These are phyloP conservation scores for Tricholoma sp. DNA, from an alignment of 768 basidiomycete genomes.

Conservation along the genomic window DNA sequence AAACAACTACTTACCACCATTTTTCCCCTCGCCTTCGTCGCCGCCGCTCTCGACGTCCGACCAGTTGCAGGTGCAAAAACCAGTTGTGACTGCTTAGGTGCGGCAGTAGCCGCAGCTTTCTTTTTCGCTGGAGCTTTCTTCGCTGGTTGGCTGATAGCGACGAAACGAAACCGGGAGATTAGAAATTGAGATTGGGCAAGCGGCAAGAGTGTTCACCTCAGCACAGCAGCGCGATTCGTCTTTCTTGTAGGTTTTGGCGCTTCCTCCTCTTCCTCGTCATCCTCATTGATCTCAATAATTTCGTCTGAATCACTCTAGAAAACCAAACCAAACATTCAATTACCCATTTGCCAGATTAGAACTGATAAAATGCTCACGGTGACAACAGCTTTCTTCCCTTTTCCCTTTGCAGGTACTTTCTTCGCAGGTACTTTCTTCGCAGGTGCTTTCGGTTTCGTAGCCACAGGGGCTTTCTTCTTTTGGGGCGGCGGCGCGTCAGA, in stretches of 20 bases:
- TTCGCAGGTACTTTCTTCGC: constrained; percentile 29
- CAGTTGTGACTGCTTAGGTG: constrained; percentile 50
- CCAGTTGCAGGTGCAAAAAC: constrained; percentile 59
- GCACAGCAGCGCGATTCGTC: constrained; percentile 58
- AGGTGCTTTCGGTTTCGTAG: constrained; percentile 29
- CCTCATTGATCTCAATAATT: constrained; percentile 51
- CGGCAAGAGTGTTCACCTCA: constrained; percentile 42
- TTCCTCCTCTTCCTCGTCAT: constrained; percentile 51
- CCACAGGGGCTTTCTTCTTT: constrained; percentile 39
- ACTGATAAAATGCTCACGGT: constrained; percentile 18
- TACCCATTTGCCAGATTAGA: background rate
- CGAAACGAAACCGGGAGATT: background rate
- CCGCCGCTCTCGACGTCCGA: constrained; percentile 59
- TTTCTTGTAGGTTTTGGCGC: constrained; percentile 45
- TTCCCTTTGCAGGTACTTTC: constrained; percentile 43
- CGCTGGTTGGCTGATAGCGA: constrained; percentile 27
- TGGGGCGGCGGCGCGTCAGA: constrained; percentile 41
- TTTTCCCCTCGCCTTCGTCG: constrained; percentile 59
- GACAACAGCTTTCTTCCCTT: constrained; percentile 48
- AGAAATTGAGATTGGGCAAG: background rate
- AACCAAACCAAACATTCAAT: background rate
- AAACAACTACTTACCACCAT: constrained; percentile 39
- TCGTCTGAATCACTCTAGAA: constrained; percentile 42
- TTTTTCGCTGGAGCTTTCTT: constrained; percentile 45
- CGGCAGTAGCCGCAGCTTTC: constrained; percentile 53